Conservation (phyloP, 2,329 filamentous ascomycete species). For the Cercospora sp. region DNA sequence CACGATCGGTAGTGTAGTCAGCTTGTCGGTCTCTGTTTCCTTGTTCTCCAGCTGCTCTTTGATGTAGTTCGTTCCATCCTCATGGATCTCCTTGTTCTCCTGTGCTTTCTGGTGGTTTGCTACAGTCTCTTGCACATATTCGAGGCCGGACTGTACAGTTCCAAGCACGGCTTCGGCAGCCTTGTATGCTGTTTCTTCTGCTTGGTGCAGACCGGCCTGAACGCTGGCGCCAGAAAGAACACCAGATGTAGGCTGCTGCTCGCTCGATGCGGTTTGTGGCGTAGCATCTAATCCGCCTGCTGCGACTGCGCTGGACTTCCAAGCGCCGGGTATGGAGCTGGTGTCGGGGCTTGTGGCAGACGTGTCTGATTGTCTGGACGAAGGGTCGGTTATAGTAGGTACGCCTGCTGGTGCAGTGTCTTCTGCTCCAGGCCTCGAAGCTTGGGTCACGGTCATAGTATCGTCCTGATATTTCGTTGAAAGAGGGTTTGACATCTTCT, state of each 20-base stretch:
- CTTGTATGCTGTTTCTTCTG: conserved; percentile 4
- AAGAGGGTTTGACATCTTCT: conserved; percentile 4
- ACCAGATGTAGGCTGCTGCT: background rate
- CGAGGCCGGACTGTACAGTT: background rate
- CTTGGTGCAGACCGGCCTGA: background rate
- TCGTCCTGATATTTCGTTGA: conserved; percentile 17
- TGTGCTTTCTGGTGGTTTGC: conserved; percentile 2
- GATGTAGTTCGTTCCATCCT: conserved; percentile 14
- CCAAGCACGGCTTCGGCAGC: background rate
- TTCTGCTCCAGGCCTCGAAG: conserved; percentile 12
- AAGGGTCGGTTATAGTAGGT: background rate
- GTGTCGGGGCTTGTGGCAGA: conserved; percentile 6
- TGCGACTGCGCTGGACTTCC: background rate
- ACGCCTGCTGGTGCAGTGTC: conserved; percentile 13
- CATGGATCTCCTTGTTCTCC: conserved; percentile 14
- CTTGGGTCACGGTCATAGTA: conserved; percentile 7
- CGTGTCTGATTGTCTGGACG: background rate
- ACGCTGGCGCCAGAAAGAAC: background rate
- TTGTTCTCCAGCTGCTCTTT: conserved; percentile 10
- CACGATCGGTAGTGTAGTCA: background rate
- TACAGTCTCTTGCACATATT: background rate
- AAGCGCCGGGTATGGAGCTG: background rate
- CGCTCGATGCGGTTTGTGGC: background rate
- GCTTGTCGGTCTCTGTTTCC: background rate
- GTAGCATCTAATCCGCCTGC: background rate